Evolutionary conservation across 495 filamentous ascomycete species (phyloP).

Genomic region (Cryomyces minteri): DNA sequence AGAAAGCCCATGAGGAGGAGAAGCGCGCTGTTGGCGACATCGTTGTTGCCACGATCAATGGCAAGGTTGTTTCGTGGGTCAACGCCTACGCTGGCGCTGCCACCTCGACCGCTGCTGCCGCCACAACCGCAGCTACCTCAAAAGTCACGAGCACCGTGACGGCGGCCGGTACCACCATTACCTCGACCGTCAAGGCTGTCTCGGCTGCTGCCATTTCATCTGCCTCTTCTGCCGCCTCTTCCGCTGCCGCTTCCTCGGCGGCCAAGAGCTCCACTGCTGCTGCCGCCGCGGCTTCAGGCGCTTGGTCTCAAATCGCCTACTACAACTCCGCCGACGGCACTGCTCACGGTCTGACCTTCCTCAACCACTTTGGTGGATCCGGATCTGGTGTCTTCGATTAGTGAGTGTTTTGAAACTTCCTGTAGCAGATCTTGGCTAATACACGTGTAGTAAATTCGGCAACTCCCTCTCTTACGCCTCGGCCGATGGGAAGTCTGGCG

Average conservation of each 20-base stretch:
- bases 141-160: conserved; percentile 11
- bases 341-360: conserved; percentile 40
- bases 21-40: conserved; percentile 11
- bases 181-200: conserved; percentile 4
- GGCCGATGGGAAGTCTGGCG: conserved; percentile 28
- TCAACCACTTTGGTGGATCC: conserved; percentile 42
- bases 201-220: conserved; percentile 11
- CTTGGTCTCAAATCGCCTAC: conserved; percentile 31
- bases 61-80: conserved; percentile 39
- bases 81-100: conserved; percentile 37
- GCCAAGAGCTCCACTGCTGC: neutral
- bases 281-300: conserved; percentile 2
- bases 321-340: conserved; percentile 31
- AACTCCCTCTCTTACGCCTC: conserved; percentile 42
- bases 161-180: neutral
- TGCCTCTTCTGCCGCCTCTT: conserved; percentile 7
- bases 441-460: conserved; percentile 31
- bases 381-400: conserved; percentile 38
- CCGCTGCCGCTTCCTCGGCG: conserved; percentile 7
- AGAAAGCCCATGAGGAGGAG: conserved; percentile 1
- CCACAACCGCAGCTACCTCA: conserved; percentile 6
- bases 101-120: conserved; percentile 4
- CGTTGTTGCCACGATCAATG: conserved; percentile 45
- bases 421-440: conserved; percentile 3
- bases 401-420: conserved; percentile 19